A percentile compares a stretch with the other conserved stretches of the same genome.
Evolutionary conservation across 2,329 filamentous ascomycete genomes (phyloP).

Genomic region (Aspergillus terreus): DNA sequence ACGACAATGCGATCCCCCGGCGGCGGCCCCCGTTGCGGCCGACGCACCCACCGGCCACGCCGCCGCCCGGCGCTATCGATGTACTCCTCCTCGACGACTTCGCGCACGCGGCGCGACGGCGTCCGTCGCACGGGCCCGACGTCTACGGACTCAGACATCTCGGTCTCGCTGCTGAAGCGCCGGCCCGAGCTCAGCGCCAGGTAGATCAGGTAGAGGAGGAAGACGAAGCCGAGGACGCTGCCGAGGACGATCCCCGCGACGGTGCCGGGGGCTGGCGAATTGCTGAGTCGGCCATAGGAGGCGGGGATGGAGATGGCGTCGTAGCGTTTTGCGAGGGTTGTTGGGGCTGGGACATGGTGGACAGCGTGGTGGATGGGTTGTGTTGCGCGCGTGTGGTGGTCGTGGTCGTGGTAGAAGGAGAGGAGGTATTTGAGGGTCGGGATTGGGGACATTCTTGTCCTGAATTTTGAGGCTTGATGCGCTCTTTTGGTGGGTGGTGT

Average conservation of each 20-base stretch:
- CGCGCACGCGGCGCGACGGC: slow-evolving; percentile 11
- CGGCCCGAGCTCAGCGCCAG: slow-evolving; percentile 46
- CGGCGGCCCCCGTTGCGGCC: slow-evolving; percentile 15
- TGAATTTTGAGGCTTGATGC: not conserved
- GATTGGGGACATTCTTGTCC: not conserved
- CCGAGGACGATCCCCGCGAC: slow-evolving; percentile 57
- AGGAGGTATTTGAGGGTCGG: not conserved
- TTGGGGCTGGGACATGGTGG: not conserved
- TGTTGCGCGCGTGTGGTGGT: not conserved
- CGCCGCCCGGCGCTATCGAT: not conserved
- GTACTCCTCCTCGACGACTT: slow-evolving; percentile 32
- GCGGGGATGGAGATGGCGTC: slow-evolving; percentile 53
- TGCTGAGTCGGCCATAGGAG: slow-evolving; percentile 54
- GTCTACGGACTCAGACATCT: slow-evolving; percentile 22
- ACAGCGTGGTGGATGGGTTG: not conserved
- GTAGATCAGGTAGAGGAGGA: slow-evolving; percentile 53
- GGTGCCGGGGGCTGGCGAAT: slow-evolving; percentile 53
- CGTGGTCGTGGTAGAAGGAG: not conserved
- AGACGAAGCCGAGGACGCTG: slow-evolving; percentile 49
- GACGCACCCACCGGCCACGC: slow-evolving; percentile 16
- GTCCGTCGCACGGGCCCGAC: slow-evolving; percentile 10
- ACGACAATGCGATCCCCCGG: slow-evolving; percentile 23
- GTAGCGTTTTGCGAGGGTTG: slow-evolving; percentile 18
- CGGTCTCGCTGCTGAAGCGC: slow-evolving; percentile 26
- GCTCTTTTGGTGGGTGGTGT: not conserved